Conservation (phyloP, 768 basidiomycete genomes). For the Tephrocybe sp. region DNA sequence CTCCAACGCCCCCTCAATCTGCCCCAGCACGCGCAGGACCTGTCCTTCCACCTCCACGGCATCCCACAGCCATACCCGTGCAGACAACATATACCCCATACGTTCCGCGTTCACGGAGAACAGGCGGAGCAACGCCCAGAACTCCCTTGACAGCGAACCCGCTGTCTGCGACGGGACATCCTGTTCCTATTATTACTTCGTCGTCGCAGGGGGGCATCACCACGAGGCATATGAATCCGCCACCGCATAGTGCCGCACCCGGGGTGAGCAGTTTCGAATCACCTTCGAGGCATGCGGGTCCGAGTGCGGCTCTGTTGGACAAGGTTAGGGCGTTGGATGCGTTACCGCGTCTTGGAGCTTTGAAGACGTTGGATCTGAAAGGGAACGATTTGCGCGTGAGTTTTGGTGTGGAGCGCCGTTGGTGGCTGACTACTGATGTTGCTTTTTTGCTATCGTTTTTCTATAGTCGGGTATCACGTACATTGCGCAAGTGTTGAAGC, state of each 20-base stretch:
- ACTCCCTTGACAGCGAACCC: conserved; percentile 37
- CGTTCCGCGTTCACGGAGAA: conserved; percentile 45
- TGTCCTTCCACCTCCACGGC: conserved; percentile 23
- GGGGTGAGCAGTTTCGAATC: conserved; percentile 22
- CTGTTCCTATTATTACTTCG: conserved; percentile 68
- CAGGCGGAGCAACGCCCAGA: conserved; percentile 45
- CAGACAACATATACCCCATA: conserved; percentile 86
- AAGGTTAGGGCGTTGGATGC: conserved; percentile 89
- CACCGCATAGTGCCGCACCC: conserved; percentile 13
- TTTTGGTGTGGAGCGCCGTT: conserved; percentile 15
- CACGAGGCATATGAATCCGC: conserved; percentile 36
- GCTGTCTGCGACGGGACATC: conserved; percentile 41
- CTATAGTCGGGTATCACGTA: conserved; percentile 73
- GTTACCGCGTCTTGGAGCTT: conserved; percentile 77
- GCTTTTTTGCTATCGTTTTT: background rate
- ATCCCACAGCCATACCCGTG: conserved; percentile 37
- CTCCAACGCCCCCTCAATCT: conserved; percentile 25
- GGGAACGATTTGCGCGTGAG: conserved; percentile 90
- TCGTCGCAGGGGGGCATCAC: conserved; percentile 54
- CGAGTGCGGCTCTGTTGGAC: conserved; percentile 76
- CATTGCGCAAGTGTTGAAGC: conserved; percentile 92
- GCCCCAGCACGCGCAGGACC: conserved; percentile 28
- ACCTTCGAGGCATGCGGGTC: conserved; percentile 37
- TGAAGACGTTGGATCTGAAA: conserved; percentile 87
- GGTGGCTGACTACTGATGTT: conserved; percentile 20